Conservation (phyloP, 306 rosid genomes). For the Fagus sylvatica region DNA sequence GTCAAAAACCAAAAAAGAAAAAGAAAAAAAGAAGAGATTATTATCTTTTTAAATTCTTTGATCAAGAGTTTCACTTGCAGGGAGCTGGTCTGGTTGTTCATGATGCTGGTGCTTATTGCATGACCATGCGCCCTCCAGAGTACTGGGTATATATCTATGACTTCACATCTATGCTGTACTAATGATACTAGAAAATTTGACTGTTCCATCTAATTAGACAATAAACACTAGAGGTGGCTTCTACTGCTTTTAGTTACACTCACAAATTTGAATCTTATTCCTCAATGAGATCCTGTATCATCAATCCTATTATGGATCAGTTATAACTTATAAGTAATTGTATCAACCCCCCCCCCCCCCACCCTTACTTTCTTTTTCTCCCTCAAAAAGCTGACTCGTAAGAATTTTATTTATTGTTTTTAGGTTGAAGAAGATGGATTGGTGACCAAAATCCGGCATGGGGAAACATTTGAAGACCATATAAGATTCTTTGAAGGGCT, state of each 20-base stretch:
- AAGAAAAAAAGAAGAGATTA: too few species aligned
- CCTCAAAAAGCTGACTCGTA: not conserved
- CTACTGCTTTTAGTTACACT: not conserved
- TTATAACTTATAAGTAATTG: too few species aligned
- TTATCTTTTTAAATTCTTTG: constrained; percentile 9
- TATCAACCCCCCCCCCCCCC: too few species aligned
- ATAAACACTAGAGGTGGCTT: not conserved
- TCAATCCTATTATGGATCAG: not conserved
- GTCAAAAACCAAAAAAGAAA: too few species aligned
- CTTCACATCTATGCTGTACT: not conserved
- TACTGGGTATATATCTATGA: constrained; percentile 66
- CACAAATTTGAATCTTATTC: not conserved
- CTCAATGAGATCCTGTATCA: not conserved
- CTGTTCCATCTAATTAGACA: not conserved
- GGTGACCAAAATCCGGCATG: constrained; percentile 87
- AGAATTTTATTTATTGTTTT: not conserved
- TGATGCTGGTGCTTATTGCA: constrained; percentile 98
- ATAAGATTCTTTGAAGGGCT: constrained; percentile 74
- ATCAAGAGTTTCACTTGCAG: constrained; percentile 44
- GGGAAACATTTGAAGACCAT: constrained; percentile 82
- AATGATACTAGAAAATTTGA: not conserved
- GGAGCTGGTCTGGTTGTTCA: constrained; percentile 95
- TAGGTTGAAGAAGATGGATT: constrained; percentile 84
- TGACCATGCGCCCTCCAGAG: constrained; percentile 99
- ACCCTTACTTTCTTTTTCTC: too few species aligned